Evolutionary conservation across 108 stramenopile species (phyloP), one percentile per base, ranked within the genome.

Genomic region (Heterococcus sp.): DNA sequence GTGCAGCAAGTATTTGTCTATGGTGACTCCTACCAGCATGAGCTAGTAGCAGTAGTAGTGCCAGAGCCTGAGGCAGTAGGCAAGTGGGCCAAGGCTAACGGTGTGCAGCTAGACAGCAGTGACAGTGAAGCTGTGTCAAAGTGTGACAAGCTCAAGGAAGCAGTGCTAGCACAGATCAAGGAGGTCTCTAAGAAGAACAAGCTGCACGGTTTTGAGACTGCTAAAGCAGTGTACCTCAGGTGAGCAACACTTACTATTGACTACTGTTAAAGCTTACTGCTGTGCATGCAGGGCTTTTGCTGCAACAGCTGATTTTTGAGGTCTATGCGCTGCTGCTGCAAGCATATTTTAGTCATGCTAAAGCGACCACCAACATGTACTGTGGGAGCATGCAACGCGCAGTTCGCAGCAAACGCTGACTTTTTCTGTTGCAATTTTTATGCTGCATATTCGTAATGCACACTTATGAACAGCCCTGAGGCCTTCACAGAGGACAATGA

Each of bases 141-240:
- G 31, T 3, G 8, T 2, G 32, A 67, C 31, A 32, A 67, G 66
- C 66, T 67, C 8, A 3, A 28, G 31, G 66, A 29, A 32, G 66
- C 3, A 2, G 5, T 67, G 3, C 2, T 67, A 32, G 66, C 2
- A 29, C 8, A 67, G 8, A 67, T 67, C 21, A 11, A 11, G 66
- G 8, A 3, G 31, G 66, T 5, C 3, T 29, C 8, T 29, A 2
- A 5, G 3, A 32, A 5, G 3, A 5, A 3, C 66, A 67, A 67
- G 66, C 85, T 97, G 68, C 91, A 91, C 36, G 93, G 94, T 4
- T 95, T 97, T 83, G 96, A 97, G 86, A 92, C 85, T 32, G 89
- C 91, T 31, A 90, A 87, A 66, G 91, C 89, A 2, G 71, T 94
- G 29, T 84, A 92, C 75, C 73, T 96, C 32, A n/a, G n/a, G n/a